These are phyloP conservation scores for grape (Vitis vinifera) DNA, from an alignment of 164 flowering plant species.

Conservation along the genomic window DNA sequence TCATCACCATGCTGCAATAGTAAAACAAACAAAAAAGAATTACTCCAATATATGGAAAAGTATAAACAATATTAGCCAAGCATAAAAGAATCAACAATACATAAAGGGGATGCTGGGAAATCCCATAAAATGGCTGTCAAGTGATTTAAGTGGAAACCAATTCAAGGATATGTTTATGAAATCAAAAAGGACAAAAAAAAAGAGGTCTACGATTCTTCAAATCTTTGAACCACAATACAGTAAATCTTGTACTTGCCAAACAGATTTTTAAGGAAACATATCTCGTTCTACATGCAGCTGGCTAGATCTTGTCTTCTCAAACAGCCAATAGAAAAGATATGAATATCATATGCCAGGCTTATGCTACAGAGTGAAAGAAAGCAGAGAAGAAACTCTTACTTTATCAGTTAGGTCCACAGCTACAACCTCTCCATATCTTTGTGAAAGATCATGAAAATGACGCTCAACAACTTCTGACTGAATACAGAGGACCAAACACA, in stretches of 20 bases:
- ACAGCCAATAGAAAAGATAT: neutral
- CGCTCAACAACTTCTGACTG: conserved; percentile 85
- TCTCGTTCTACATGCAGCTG: neutral
- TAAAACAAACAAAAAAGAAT: conserved; percentile 9
- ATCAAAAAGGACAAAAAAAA: too few relatives aligned
- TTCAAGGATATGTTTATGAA: too few relatives aligned
- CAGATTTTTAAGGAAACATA: neutral
- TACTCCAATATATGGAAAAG: neutral
- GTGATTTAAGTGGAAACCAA: too few relatives aligned
- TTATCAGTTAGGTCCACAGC: conserved; percentile 84
- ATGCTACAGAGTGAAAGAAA: conserved; percentile 1
- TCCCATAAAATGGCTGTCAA: neutral
- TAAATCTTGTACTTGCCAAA: neutral
- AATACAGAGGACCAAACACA: conserved; percentile 6
- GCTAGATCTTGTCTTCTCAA: neutral
- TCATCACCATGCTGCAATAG: conserved; percentile 88
- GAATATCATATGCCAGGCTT: neutral
- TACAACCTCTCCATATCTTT: conserved; percentile 79
- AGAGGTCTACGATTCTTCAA: too few relatives aligned
- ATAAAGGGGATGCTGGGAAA: neutral
- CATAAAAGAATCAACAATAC: neutral
- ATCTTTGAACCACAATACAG: neutral
- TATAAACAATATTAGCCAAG: neutral
- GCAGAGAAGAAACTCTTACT: conserved; percentile 35
- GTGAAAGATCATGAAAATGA: conserved; percentile 80